Conservation (phyloP, 2,329 filamentous ascomycete species). For the Biscogniauxia mediterranea region DNA sequence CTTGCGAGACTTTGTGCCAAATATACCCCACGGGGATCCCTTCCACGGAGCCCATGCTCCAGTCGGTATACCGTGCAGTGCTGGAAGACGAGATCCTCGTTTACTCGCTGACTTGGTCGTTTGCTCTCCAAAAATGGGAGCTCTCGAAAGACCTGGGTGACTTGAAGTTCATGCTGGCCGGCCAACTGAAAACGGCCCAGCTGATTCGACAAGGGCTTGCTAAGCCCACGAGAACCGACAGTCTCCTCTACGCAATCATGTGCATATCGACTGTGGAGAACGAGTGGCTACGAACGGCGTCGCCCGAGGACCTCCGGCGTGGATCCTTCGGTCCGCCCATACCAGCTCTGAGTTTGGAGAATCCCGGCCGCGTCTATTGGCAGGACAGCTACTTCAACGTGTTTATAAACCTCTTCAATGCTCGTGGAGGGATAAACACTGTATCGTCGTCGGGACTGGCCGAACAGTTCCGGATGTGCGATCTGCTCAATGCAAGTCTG, state of each 20-base stretch:
- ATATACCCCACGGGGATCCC: not conserved
- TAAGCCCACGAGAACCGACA: not conserved
- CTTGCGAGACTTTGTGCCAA: not conserved
- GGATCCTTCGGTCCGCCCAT: not conserved
- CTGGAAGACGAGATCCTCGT: not conserved
- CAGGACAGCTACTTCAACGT: not conserved
- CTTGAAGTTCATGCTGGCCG: not conserved
- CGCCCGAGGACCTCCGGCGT: not conserved
- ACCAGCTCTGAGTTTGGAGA: not conserved
- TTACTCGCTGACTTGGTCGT: not conserved
- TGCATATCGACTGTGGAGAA: not conserved
- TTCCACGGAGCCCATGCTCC: not conserved
- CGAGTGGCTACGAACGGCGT: not conserved
- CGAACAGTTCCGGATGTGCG: not conserved
- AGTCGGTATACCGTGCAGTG: not conserved
- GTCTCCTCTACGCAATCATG: not conserved
- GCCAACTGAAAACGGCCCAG: not conserved
- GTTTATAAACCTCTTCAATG: not conserved
- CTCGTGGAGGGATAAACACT: not conserved
- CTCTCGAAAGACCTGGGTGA: not conserved
- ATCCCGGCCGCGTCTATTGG: not conserved
- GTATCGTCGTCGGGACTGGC: not conserved
- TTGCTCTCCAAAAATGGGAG: not conserved
- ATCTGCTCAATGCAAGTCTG: not conserved
- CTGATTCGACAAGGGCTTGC: not conserved